Base-by-base conservation (phyloP, 192 early-diverging fungal genomes). In the Dissophora globulifera region DNA sequence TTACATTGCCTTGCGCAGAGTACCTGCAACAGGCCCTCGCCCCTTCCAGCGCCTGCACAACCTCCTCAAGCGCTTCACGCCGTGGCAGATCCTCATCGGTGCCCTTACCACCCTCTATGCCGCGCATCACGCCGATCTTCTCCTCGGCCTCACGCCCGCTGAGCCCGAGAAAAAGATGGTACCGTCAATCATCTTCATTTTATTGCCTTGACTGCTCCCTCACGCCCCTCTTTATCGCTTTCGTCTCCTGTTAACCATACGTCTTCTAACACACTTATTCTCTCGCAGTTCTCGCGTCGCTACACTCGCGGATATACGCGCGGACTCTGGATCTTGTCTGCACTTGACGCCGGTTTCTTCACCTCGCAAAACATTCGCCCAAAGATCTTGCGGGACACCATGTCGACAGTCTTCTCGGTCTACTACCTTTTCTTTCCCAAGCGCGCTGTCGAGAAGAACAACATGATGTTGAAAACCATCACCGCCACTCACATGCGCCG, bases 341-440 rank as follows among this genome's bases (percentile, higher is more conserved):
- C 92, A 3, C 78, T 96, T n/a, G 96, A 98, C 61, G 96, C 95
- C 2, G 96, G 95, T 0, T 97, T 96, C 80, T 89, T 95, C 63
- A 95, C 94, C 0, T 93, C 94, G 12, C 93, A 95, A 89, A 67
- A 82, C 27, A 82, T 97, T 27, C 79, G 83, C 19, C 93, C 94
- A 1, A 89, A 88, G 52, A 83, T 82, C 55, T 68, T 95, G 23
- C 84, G 93, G 5, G 92, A 98, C 67, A 81, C 92, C 1, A 66
- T 90, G 54, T 90, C 91, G 1, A 72, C 96, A 4, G 35, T 96
- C 9, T 96, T 97, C 62, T 85, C 91, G 0, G 49, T 87, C 11
- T 91, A 92, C 51, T 98, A 98, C 62, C 78, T 98, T 27, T 84
- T 94, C 22, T 93, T 91, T 66, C 90, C 94, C 9, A 91, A 95